Evolutionary conservation across 169 alveolate genomes (phyloP).

Genomic region (Plasmodium chabaudi): DNA sequence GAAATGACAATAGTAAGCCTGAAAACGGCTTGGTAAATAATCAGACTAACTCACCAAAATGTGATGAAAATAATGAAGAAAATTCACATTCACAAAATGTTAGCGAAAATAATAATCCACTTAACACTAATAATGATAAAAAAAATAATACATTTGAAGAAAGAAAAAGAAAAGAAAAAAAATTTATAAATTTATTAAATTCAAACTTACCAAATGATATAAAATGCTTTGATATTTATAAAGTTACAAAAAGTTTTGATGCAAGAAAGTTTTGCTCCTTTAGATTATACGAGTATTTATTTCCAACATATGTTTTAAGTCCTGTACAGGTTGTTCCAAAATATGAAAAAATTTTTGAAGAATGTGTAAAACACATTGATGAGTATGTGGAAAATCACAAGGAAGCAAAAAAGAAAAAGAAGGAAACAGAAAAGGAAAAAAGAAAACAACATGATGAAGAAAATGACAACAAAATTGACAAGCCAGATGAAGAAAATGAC

Average conservation of each 20-base stretch:
- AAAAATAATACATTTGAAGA: slow-evolving; percentile 11
- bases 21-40: background rate
- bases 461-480: background rate
- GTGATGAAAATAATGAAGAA: background rate
- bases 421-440: background rate
- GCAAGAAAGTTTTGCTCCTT: slow-evolving; percentile 89
- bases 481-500: background rate
- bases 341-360: slow-evolving; percentile 40
- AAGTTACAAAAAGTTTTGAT: slow-evolving; percentile 90
- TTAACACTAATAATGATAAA: background rate
- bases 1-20: background rate
- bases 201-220: slow-evolving; percentile 81
- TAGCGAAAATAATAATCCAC: background rate
- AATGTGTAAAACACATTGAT: slow-evolving; percentile 21
- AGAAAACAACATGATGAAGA: background rate
- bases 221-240: slow-evolving; percentile 79
- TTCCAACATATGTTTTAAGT: slow-evolving; percentile 83
- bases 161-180: slow-evolving; percentile 74
- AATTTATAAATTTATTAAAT: slow-evolving; percentile 75
- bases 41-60: background rate
- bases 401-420: slow-evolving; percentile 5
- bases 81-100: background rate
- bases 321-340: slow-evolving; percentile 46
- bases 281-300: slow-evolving; percentile 86
- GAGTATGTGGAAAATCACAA: slow-evolving; percentile 35